Evolutionary conservation across 176 grass and related monocot genomes (phyloP).

Genomic region (Chrysopogon serrulatus): DNA sequence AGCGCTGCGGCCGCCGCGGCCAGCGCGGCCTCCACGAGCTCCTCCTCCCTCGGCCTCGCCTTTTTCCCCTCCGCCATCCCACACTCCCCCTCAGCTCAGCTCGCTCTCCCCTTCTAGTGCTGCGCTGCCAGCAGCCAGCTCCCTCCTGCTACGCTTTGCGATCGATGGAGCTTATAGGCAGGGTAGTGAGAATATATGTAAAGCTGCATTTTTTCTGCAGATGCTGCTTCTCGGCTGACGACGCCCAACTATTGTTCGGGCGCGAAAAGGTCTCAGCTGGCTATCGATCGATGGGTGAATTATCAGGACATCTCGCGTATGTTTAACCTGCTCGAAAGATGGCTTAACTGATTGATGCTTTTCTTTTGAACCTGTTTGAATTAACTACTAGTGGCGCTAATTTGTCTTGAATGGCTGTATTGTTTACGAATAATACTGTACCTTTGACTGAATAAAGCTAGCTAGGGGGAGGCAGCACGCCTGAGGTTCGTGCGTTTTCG

Average conservation of each 20-base stretch:
- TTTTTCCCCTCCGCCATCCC: conserved; percentile 43
- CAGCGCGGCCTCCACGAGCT: conserved; percentile 70
- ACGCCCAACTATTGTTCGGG: neutral
- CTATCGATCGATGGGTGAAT: conserved; percentile 37
- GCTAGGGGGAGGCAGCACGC: conserved; percentile 35
- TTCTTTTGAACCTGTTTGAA: neutral
- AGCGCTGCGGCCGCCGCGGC: conserved; percentile 63
- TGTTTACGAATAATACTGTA: neutral
- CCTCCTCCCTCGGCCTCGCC: conserved; percentile 51
- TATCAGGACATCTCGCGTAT: neutral
- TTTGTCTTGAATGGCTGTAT: neutral
- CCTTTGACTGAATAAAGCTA: neutral
- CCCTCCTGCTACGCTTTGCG: neutral
- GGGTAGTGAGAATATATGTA: neutral
- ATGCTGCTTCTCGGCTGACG: too few species aligned
- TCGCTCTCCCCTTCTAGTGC: neutral
- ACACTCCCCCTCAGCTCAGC: neutral
- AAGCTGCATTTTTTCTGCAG: neutral
- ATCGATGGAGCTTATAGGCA: conserved; percentile 3
- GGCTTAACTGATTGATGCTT: neutral
- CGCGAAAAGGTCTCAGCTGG: conserved; percentile 7
- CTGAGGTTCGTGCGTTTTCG: conserved; percentile 30
- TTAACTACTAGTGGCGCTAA: neutral
- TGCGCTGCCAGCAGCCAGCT: neutral
- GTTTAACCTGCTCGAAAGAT: neutral